Evolutionary conservation across 768 basidiomycete species (phyloP).

Genomic region (Tephrocybe rancida): DNA sequence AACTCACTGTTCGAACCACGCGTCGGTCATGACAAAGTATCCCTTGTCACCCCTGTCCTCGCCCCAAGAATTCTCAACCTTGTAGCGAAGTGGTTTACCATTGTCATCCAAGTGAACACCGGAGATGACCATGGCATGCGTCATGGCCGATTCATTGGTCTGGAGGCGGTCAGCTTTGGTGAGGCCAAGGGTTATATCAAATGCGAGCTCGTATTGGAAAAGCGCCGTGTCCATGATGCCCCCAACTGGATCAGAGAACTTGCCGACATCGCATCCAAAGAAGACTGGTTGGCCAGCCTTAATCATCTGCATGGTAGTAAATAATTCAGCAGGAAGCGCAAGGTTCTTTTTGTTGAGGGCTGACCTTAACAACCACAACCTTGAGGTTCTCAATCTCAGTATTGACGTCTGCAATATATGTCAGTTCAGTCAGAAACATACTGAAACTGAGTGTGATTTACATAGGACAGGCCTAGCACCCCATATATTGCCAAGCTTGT

Average conservation of each 20-base stretch:
- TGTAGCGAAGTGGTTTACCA: slow-evolving; percentile 86
- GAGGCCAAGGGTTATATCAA: slow-evolving; percentile 78
- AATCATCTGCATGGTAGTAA: slow-evolving; percentile 49
- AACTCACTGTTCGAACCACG: slow-evolving; percentile 89
- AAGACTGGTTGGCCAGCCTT: slow-evolving; percentile 90
- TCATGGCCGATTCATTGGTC: slow-evolving; percentile 88
- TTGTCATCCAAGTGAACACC: slow-evolving; percentile 82
- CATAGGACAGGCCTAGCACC: slow-evolving; percentile 84
- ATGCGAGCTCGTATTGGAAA: slow-evolving; percentile 87
- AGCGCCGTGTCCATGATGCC: slow-evolving; percentile 90
- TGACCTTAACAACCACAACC: slow-evolving; percentile 71
- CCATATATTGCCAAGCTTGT: slow-evolving; percentile 92
- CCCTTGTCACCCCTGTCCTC: slow-evolving; percentile 77
- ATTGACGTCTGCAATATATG: slow-evolving; percentile 71
- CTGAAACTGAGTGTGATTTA: too few species aligned
- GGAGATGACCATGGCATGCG: slow-evolving; percentile 94
- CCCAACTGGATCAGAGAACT: slow-evolving; percentile 66
- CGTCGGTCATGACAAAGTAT: slow-evolving; percentile 89
- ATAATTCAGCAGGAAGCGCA: not conserved
- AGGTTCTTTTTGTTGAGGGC: slow-evolving; percentile 13
- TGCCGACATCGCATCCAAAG: slow-evolving; percentile 96
- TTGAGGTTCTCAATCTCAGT: slow-evolving; percentile 84
- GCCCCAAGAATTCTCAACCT: slow-evolving; percentile 97
- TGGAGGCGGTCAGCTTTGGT: slow-evolving; percentile 86
- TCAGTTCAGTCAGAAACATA: not conserved